phyloP scores from a whole-genome alignment of 202 grass and related monocot genomes.

The Cymbopogon flexuosus region DNA sequence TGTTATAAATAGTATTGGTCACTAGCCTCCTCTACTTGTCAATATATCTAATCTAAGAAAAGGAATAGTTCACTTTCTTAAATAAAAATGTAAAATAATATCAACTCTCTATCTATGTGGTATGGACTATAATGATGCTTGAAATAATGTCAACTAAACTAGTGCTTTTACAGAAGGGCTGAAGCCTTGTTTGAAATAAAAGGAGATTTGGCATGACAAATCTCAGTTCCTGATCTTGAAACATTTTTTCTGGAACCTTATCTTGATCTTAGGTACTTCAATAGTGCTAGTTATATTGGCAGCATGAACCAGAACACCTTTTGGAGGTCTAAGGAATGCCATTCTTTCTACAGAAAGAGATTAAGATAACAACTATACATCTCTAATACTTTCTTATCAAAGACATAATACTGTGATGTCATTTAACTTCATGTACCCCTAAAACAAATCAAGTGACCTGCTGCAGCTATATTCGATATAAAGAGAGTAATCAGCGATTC shows the following conservation, averaged over 20 bases:
- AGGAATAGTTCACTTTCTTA: neutral
- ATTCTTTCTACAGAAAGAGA: neutral
- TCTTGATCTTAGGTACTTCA: neutral
- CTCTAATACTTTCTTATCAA: neutral
- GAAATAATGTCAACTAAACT: neutral
- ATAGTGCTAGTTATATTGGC: neutral
- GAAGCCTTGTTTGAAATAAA: neutral
- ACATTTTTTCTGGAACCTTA: neutral
- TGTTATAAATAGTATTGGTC: neutral
- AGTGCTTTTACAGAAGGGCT: neutral
- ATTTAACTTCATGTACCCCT: neutral
- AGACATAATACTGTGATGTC: neutral
- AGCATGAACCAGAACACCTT: neutral
- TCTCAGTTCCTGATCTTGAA: neutral
- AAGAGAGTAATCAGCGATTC: neutral
- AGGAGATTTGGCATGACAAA: neutral
- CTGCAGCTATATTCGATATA: slow-evolving; percentile 14
- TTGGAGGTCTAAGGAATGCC: neutral
- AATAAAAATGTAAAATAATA: neutral
- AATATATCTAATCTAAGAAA: neutral
- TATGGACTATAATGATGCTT: neutral
- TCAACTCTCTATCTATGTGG: neutral
- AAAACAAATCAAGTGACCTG: neutral
- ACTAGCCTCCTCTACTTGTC: neutral
- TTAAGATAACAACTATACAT: neutral